Evolutionary conservation across 2,329 filamentous ascomycete genomes (phyloP).

Genomic region (Tolypocladium pustulatum): DNA sequence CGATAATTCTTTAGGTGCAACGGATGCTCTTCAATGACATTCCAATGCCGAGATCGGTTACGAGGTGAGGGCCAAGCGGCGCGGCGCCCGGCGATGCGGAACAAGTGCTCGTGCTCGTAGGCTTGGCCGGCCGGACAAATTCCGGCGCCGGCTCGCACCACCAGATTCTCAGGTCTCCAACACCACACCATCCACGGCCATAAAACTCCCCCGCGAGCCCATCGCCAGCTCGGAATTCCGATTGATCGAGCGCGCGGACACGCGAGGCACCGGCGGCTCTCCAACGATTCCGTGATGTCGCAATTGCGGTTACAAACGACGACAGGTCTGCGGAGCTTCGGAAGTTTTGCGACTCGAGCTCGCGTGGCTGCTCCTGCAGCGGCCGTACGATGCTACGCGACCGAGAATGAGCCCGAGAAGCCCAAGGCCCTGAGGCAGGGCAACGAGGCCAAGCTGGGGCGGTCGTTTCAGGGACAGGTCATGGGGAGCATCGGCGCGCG

Average conservation of each 20-base stretch:
- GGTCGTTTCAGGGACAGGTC: slow-evolving; percentile 47
- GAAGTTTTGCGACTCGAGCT: slow-evolving; percentile 10
- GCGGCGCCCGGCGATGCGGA: neutral
- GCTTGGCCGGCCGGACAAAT: neutral
- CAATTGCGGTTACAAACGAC: slow-evolving; percentile 21
- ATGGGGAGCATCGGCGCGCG: slow-evolving; percentile 47
- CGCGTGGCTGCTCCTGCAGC: slow-evolving; percentile 5
- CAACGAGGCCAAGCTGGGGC: slow-evolving; percentile 26
- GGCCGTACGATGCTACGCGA: slow-evolving; percentile 19
- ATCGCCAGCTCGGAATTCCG: neutral
- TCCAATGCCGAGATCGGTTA: neutral
- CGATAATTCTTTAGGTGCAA: too few species aligned
- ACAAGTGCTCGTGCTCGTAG: too few species aligned
- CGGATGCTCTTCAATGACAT: neutral
- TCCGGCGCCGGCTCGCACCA: neutral
- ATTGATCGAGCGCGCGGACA: neutral
- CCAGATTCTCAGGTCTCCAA: neutral
- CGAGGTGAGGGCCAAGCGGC: neutral
- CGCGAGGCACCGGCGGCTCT: neutral
- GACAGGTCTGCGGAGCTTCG: slow-evolving; percentile 17
- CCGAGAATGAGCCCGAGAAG: slow-evolving; percentile 24
- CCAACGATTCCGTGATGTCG: slow-evolving; percentile 12
- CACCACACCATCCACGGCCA: neutral
- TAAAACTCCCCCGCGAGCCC: neutral
- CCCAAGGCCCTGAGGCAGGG: slow-evolving; percentile 18